These are phyloP conservation scores for Cenchrus purpureus DNA, from an alignment of 176 grass and related monocot genomes.

Conservation along the genomic window DNA sequence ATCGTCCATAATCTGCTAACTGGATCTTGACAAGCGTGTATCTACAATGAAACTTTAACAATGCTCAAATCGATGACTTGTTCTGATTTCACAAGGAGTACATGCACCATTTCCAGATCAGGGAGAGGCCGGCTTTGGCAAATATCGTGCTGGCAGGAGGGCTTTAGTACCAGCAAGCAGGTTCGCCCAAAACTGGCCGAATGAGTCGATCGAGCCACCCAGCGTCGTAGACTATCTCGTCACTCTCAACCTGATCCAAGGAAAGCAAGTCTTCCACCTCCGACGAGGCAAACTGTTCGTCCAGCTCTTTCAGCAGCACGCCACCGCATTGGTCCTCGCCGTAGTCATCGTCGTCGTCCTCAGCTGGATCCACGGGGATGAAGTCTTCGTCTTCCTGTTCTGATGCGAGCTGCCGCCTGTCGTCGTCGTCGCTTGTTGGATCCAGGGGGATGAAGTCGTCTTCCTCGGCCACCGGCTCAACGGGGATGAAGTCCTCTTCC, in stretches of 20 bases:
- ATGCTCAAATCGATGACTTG: no score
- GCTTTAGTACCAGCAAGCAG: not conserved
- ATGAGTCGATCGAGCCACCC: not conserved
- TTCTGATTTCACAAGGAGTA: no score
- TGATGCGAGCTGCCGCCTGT: not conserved
- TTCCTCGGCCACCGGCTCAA: not conserved
- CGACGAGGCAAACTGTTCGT: not conserved
- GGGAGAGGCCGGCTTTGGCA: not conserved
- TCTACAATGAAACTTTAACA: no score
- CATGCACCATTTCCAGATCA: not conserved
- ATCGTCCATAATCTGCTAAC: no score
- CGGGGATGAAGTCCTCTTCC: no score
- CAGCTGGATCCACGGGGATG: not conserved
- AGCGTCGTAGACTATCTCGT: not conserved
- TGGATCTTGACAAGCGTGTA: no score
- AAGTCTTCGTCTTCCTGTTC: not conserved
- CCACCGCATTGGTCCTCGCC: not conserved
- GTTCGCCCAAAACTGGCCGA: not conserved
- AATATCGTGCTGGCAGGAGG: not conserved
- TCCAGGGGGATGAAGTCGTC: not conserved
- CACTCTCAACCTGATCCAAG: not conserved
- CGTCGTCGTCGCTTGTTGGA: not conserved
- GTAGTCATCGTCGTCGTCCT: not conserved
- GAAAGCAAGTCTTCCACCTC: not conserved
- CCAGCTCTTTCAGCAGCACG: not conserved